Base-by-base conservation (phyloP, 768 basidiomycete genomes). In the Psilocybe cubensis region DNA sequence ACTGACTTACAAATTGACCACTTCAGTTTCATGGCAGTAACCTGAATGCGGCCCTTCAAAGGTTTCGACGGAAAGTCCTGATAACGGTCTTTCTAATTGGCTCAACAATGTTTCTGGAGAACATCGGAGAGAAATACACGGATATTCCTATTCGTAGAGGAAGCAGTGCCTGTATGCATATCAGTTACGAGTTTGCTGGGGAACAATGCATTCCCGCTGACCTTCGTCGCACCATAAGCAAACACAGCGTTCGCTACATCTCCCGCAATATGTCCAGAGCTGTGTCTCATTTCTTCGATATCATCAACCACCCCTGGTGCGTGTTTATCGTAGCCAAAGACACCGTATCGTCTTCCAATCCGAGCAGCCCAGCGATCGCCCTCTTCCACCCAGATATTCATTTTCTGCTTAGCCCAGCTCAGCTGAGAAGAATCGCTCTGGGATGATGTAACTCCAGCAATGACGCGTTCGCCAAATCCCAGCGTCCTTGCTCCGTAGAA, bases 181-280 rank as follows among this genome's bases (percentile, higher is more conserved):
- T 48, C 44, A 56, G 21, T 33, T 38, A 4, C 44, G 31, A 38
- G 29, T 20, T 35, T 38, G 4, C 12, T n/a, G 54, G 56, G 24
- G 21, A 14, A 1, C 12, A 23, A 1, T 25, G 52, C 7, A 58
- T 46, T 7, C 12, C 55, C 51, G n/a, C 67, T 53, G 64, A 89
- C 93, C 82, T 94, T 94, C 48, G 88, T 89, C 17, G 83, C 75
- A 1, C 83, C 86, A 68, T 95, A 96, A 2, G 93, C 94, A 45
- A 92, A 76, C 8, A 93, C 82, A 2, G 86, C 91, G 67, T 94
- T 94, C 3, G 91, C 88, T 5, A 93, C 83, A 66, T 93, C 90
- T 14, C 88, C 87, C 9, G 87, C 89, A 31, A 92, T 70, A 55
- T 73, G 73, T 11, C 73, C 74, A 14, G 80, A 66, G 5, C 65